These are phyloP conservation scores for Passalora sequoiae DNA, from an alignment of 2,329 filamentous ascomycete genomes.

Conservation along the genomic window DNA sequence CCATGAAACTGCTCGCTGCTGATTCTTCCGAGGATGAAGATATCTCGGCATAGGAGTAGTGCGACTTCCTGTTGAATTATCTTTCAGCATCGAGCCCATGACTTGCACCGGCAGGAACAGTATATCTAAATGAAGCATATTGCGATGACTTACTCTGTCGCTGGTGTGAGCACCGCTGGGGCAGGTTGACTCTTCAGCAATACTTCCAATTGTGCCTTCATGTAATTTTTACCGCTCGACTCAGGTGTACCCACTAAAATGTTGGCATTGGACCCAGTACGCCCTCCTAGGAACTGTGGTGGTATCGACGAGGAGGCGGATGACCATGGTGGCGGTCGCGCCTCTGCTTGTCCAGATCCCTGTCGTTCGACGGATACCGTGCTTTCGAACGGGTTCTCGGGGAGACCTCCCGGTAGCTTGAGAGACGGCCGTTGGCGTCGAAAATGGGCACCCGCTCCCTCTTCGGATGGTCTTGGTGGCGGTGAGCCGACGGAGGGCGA, in stretches of 20 bases:
- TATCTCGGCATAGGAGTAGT: conserved; percentile 1
- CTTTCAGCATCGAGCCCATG: no score
- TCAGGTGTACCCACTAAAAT: conserved; percentile 17
- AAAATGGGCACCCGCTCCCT: conserved; percentile 16
- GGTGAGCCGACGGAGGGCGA: conserved; percentile 19
- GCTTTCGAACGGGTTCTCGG: no score
- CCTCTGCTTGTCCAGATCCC: conserved; percentile 27
- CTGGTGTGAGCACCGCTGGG: no score
- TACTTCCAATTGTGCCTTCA: conserved; percentile 13
- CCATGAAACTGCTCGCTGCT: conserved; percentile 28
- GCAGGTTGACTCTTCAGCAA: no score
- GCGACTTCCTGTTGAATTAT: no score
- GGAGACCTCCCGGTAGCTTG: no score
- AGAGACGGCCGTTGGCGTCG: conserved; percentile 19
- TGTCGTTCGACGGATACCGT: conserved; percentile 24
- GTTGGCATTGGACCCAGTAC: conserved; percentile 31
- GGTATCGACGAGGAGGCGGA: conserved; percentile 29
- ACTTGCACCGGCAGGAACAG: no score
- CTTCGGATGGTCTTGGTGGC: conserved; percentile 18
- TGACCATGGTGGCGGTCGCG: conserved; percentile 28
- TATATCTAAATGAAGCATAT: no score
- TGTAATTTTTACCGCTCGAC: conserved; percentile 17
- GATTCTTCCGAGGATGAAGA: conserved; percentile 18
- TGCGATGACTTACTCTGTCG: no score
- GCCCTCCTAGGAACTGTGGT: conserved; percentile 33